Conservation (phyloP, 805 yeast genomes). For the Cyberlindnera euphorbiiphila region DNA sequence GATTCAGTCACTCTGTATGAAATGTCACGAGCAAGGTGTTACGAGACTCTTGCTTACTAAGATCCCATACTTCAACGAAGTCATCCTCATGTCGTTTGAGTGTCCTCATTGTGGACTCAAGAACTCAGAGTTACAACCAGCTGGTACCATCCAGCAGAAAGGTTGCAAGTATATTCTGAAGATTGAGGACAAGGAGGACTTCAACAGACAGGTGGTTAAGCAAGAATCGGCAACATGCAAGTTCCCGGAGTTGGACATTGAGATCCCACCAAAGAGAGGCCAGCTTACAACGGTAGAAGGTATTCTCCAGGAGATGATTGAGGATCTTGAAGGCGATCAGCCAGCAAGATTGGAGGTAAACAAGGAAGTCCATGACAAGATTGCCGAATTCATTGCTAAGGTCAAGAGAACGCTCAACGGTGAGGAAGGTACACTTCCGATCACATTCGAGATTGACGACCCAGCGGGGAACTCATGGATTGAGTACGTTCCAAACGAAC, state of each 20-base stretch:
- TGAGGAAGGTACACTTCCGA: conserved; percentile 63
- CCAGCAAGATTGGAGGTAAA: conserved; percentile 68
- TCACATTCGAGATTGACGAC: conserved; percentile 79
- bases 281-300: conserved; percentile 94
- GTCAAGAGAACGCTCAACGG: conserved; percentile 62
- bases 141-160: conserved; percentile 83
- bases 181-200: conserved; percentile 65
- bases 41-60: conserved; percentile 81
- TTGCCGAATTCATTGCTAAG: conserved; percentile 61
- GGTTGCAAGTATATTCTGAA: conserved; percentile 73
- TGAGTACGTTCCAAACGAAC: conserved; percentile 81
- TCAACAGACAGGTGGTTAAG: conserved; percentile 88
- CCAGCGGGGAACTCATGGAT: conserved; percentile 98
- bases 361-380: conserved; percentile 73
- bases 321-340: conserved; percentile 78
- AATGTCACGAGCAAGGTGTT: conserved; percentile 81
- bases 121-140: conserved; percentile 95
- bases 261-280: conserved; percentile 93
- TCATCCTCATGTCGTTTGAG: conserved; percentile 89
- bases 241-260: conserved; percentile 82
- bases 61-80: conserved; percentile 89
- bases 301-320: conserved; percentile 73
- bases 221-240: conserved; percentile 79
- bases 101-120: conserved; percentile 94
- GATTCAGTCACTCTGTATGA: conserved; percentile 92